Percentiles rank a stretch among this genome's conserved stretches.
Evolutionary conservation across 2,329 filamentous ascomycete genomes (phyloP).

Genomic region (Colletotrichum noveboracense): DNA sequence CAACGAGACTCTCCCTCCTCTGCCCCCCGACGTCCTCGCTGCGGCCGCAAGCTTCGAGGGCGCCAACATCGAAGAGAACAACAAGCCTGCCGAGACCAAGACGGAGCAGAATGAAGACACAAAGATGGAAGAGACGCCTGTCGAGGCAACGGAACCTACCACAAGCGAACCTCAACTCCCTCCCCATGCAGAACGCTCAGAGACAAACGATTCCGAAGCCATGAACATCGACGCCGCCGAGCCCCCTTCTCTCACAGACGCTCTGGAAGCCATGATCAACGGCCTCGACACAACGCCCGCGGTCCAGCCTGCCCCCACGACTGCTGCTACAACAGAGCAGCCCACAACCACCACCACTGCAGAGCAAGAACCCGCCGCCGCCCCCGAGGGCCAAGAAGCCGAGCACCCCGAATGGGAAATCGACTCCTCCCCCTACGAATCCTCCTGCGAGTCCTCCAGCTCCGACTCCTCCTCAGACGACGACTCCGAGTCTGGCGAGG

Average conservation of each 20-base stretch:
- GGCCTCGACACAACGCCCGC: conserved; percentile 32
- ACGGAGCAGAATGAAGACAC: background rate
- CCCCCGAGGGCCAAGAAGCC: conserved; percentile 22
- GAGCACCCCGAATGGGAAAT: conserved; percentile 82
- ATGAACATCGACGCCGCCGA: conserved; percentile 42
- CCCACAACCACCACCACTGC: background rate
- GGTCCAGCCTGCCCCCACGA: background rate
- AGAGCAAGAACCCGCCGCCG: conserved; percentile 24
- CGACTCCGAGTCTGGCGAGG: conserved; percentile 58
- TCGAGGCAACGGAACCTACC: background rate
- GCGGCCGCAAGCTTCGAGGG: conserved; percentile 31
- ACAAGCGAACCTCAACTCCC: background rate
- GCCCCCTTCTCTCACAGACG: conserved; percentile 43
- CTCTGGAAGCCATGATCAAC: conserved; percentile 49
- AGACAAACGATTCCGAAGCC: conserved; percentile 29
- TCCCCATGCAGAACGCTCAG: background rate
- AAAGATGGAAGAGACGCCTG: background rate
- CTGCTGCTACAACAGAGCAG: background rate
- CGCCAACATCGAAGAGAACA: background rate
- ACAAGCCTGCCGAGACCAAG: background rate
- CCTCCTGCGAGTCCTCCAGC: conserved; percentile 70
- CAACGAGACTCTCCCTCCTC: conserved; percentile 44
- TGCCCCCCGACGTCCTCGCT: conserved; percentile 35
- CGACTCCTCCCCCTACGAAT: conserved; percentile 79
- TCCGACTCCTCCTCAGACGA: conserved; percentile 63